Evolutionary conservation across 768 basidiomycete genomes (phyloP), one percentile per base, ranked within the genome.

Genomic region (Agaricus sinodeliciosus): DNA sequence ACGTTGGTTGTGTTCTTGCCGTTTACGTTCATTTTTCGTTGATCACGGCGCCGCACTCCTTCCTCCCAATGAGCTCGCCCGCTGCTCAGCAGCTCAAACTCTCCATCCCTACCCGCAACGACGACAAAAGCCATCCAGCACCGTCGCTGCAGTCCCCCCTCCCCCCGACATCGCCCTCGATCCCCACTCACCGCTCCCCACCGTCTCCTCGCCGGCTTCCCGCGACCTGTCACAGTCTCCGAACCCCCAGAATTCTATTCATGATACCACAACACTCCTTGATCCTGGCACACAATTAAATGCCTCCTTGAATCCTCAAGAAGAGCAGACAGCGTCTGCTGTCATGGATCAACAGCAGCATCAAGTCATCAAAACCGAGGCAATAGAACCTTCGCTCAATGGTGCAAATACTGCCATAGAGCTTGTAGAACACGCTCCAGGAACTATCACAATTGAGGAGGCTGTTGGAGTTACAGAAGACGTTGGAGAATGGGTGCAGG

Each of bases 401-500:
- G 65, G 64, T 52, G 68, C 69, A 42, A 71, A 69, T 56, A 67
- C 67, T 47, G 72, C 74, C 57, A 74, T 75, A 46, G 77, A 78
- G 55, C 65, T 75, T 54, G 59, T 77, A 39, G 78, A 80, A 58
- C 72, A 77, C 51, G 65, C 70, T 41, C 63, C 70, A 19, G 72
- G 70, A 36, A 59, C 65, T 35, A 65, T 65, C 46, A n/a, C 51
- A 16, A 67, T 67, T 31, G 63, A 57, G 51, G 69, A 70, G 44
- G 70, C 66, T 12, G 66, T 62, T 53, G 71, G 68, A 49, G 66
- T 63, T 28, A 64, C 66, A 37, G 84, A 86, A 59, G 85, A 85
- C 50, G 65, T 72, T 25, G 78, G 78, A 60, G 82, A 82, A 42
- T 85, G 79, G 74, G 65, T 78, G 56, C 69, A 78, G 5, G 86